A percentile compares a stretch with the other conserved stretches of the same genome.
phyloP scores from a whole-genome alignment of 129 eudicot genomes.

The Centella asiatica region DNA sequence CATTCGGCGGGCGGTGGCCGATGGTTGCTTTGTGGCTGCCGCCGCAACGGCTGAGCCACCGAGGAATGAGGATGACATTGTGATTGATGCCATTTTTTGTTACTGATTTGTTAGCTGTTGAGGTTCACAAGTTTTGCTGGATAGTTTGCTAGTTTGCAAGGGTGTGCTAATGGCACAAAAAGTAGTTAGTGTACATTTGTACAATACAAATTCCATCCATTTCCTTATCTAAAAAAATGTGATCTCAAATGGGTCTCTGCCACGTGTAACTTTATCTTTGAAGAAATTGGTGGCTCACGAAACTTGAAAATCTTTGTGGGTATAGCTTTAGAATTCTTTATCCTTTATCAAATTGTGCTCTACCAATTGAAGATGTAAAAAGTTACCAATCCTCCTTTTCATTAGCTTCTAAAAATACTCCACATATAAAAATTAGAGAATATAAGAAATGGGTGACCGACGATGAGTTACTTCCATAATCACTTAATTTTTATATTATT shows the following conservation, averaged over 20 bases:
- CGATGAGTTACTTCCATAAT: too few species aligned
- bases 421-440: too few species aligned
- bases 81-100: conserved; percentile 54
- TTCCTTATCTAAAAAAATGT: conserved; percentile 33
- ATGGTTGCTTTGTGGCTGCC: conserved; percentile 26
- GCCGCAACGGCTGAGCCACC: conserved; percentile 46
- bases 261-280: conserved; percentile 44
- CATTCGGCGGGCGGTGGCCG: conserved; percentile 36
- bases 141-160: conserved; percentile 13
- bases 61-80: conserved; percentile 64
- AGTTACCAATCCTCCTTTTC: too few species aligned
- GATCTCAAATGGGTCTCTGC: conserved; percentile 34
- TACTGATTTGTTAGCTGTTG: not conserved
- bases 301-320: not conserved
- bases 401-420: too few species aligned
- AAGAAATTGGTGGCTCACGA: conserved; percentile 23
- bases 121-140: not conserved
- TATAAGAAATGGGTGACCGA: too few species aligned
- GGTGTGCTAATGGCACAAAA: not conserved
- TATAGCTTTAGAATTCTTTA: too few species aligned
- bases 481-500: too few species aligned
- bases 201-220: conserved; percentile 35
- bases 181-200: conserved; percentile 3
- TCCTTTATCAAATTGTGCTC: too few species aligned
- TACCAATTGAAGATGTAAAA: too few species aligned